phyloP scores from a whole-genome alignment of 495 filamentous ascomycete genomes.

The Apodospora peruviana region DNA sequence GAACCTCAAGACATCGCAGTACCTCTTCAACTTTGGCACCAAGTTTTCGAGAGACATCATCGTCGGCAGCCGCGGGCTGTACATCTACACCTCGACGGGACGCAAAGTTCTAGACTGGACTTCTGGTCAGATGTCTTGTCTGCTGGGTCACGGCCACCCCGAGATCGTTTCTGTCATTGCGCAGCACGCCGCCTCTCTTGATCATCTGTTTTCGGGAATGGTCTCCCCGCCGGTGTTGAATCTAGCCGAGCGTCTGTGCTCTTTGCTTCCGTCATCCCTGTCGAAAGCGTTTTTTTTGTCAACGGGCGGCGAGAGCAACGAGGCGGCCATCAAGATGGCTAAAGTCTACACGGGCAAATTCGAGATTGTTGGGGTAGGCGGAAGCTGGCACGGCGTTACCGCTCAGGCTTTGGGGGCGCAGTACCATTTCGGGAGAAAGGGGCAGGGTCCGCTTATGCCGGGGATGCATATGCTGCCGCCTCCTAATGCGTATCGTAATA shows the following conservation, averaged over 20 bases:
- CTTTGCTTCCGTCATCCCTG: constrained; percentile 38
- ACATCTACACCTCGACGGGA: constrained; percentile 21
- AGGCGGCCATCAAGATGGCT: constrained; percentile 52
- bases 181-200: constrained; percentile 37
- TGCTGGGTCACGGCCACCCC: constrained; percentile 53
- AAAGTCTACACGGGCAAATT: constrained; percentile 53
- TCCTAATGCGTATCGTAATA: constrained; percentile 49
- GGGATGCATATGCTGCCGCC: constrained; percentile 39
- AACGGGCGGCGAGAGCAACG: constrained; percentile 50
- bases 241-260: constrained; percentile 39
- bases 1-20: constrained; percentile 9
- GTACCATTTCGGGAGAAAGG: constrained; percentile 43
- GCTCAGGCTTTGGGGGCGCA: constrained; percentile 36
- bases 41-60: constrained; percentile 21
- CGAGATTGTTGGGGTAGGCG: constrained; percentile 49
- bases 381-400: constrained; percentile 51
- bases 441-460: constrained; percentile 35
- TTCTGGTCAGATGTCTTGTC: constrained; percentile 51
- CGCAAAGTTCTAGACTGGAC: constrained; percentile 48
- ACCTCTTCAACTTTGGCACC: constrained; percentile 23
- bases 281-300: constrained; percentile 51
- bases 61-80: constrained; percentile 15
- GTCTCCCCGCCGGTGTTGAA: constrained; percentile 46
- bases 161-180: constrained; percentile 47
- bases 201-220: constrained; percentile 53